These are phyloP conservation scores for Gossypium stocksii DNA, from an alignment of 345 rosid genomes.

Conservation along the genomic window DNA sequence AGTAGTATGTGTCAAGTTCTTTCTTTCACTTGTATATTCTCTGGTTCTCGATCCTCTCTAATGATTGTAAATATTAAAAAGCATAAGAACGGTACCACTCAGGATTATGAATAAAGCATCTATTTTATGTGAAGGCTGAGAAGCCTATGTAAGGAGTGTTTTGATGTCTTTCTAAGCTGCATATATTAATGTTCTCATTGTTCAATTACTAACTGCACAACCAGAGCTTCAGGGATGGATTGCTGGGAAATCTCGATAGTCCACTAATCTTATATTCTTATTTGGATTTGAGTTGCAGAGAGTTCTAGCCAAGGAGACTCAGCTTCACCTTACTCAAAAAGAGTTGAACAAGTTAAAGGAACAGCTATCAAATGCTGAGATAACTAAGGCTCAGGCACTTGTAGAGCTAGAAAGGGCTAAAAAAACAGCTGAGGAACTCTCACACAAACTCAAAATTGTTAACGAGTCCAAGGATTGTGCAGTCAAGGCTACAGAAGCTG, in stretches of 20 bases:
- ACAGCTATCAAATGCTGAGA: constrained; percentile 71
- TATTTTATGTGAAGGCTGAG: not conserved
- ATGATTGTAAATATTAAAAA: not conserved
- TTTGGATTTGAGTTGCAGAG: constrained; percentile 36
- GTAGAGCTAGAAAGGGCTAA: constrained; percentile 73
- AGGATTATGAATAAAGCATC: not conserved
- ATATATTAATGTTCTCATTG: not conserved
- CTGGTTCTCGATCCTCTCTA: not conserved
- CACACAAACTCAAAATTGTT: constrained; percentile 48
- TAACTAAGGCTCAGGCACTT: constrained; percentile 64
- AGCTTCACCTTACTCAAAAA: constrained; percentile 77
- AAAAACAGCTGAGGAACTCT: constrained; percentile 61
- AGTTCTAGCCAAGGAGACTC: constrained; percentile 75
- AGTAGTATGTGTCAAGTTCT: not conserved
- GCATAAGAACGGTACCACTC: not conserved
- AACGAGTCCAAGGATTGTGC: constrained; percentile 61
- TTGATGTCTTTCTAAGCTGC: not conserved
- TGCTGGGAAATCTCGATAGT: not conserved
- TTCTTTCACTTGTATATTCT: not conserved
- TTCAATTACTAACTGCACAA: not conserved
- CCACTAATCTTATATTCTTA: not conserved
- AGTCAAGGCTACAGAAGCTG: constrained; percentile 58
- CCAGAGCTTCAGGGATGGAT: not conserved
- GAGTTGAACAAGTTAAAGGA: constrained; percentile 73
- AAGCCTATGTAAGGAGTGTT: not conserved